Percentiles rank a stretch among this genome's conserved stretches.
These are phyloP conservation scores for Brassica balearica DNA, from an alignment of 441 rosid species.

Conservation along the genomic window DNA sequence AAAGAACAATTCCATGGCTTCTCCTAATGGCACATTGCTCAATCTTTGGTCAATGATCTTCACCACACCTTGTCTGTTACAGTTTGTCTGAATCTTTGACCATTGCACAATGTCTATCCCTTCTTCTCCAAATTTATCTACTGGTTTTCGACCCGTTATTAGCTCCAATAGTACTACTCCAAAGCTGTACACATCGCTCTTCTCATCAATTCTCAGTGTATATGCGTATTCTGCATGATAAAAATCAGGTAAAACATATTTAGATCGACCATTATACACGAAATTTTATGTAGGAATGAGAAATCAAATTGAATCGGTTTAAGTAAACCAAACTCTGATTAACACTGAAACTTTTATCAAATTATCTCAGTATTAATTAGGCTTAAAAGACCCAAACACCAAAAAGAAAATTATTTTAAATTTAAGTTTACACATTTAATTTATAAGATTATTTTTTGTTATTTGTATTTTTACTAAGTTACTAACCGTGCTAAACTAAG, in stretches of 20 bases:
- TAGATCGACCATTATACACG: neutral
- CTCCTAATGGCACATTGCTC: conserved; percentile 53
- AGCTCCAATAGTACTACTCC: conserved; percentile 85
- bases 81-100: conserved; percentile 64
- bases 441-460: neutral
- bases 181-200: conserved; percentile 92
- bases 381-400: neutral
- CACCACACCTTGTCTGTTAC: conserved; percentile 63
- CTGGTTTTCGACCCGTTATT: conserved; percentile 76
- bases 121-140: conserved; percentile 85
- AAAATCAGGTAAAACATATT: neutral
- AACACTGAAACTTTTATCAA: neutral
- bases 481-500: neutral
- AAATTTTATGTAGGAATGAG: neutral
- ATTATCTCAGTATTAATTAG: neutral
- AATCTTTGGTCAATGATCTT: conserved; percentile 68
- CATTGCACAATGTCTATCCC: conserved; percentile 92
- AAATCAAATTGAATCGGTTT: neutral
- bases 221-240: conserved; percentile 74
- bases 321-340: neutral
- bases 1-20: conserved; percentile 83
- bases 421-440: neutral
- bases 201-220: conserved; percentile 81
- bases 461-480: neutral
- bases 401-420: neutral